These are phyloP conservation scores for Elsinoe arachidis DNA, from an alignment of 2,329 filamentous ascomycete genomes.

Conservation along the genomic window DNA sequence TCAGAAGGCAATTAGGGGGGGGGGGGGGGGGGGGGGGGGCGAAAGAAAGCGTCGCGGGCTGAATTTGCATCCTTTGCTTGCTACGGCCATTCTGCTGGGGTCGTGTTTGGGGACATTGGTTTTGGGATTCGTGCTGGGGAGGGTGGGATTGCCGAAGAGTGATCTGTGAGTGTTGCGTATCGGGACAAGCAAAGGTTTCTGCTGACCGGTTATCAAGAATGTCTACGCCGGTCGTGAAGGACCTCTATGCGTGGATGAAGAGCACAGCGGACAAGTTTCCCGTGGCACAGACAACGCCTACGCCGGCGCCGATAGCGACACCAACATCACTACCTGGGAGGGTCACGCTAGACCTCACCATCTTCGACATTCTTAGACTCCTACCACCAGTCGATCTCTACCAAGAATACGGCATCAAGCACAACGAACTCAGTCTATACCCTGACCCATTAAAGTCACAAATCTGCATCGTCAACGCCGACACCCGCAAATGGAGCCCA, in stretches of 20 bases:
- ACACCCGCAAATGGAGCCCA: slow-evolving; percentile 4
- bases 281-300: background rate
- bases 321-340: background rate
- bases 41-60: background rate
- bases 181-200: background rate
- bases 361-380: background rate
- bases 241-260: background rate
- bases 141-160: background rate
- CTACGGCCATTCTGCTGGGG: background rate
- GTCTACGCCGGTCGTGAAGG: background rate
- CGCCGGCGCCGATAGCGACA: background rate
- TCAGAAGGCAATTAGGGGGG: background rate
- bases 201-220: background rate
- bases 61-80: background rate
- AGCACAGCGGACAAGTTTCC: background rate
- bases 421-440: slow-evolving; percentile 1
- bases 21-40: background rate
- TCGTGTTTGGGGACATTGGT: background rate
- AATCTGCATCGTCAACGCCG: background rate
- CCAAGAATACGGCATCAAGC: background rate
- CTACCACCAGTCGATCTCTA: background rate
- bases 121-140: background rate
- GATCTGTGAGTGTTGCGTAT: background rate
- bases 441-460: background rate
- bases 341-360: background rate